Conservation (phyloP, 371 early-diverging fungal species). For the Rhizopus microsporus region DNA sequence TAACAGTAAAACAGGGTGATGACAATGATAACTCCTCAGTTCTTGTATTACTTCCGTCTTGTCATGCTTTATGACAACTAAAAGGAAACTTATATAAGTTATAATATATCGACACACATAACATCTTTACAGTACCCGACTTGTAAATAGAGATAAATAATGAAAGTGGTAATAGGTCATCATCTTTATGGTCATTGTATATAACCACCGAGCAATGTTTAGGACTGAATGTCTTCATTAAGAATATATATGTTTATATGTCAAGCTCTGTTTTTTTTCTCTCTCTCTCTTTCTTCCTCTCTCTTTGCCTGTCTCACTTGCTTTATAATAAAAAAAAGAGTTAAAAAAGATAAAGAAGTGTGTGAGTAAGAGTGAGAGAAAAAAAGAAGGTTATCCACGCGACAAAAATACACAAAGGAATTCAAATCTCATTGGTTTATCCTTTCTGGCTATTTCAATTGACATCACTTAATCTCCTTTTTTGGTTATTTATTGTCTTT, state of each 20-base stretch:
- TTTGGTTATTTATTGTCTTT: no score
- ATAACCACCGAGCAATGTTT: constrained; percentile 25
- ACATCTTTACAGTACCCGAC: constrained; percentile 11
- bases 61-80: constrained; percentile 18
- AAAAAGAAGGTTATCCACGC: no score
- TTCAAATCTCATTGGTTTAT: no score
- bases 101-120: background rate
- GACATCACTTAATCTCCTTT: no score
- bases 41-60: constrained; percentile 13
- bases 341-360: no score
- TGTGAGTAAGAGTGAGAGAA: no score
- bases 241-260: background rate
- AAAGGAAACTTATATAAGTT: background rate
- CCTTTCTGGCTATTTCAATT: no score
- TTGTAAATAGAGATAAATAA: constrained; percentile 16
- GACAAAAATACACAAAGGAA: no score
- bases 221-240: constrained; percentile 20
- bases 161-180: constrained; percentile 5
- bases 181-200: constrained; percentile 12
- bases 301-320: no score
- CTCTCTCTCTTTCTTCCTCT: no score
- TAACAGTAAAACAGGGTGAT: constrained; percentile 17
- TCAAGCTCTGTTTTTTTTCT: no score
- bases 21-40: constrained; percentile 11
- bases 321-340: no score